phyloP scores from a whole-genome alignment of 345 rosid species.

The Syzygium grande region DNA sequence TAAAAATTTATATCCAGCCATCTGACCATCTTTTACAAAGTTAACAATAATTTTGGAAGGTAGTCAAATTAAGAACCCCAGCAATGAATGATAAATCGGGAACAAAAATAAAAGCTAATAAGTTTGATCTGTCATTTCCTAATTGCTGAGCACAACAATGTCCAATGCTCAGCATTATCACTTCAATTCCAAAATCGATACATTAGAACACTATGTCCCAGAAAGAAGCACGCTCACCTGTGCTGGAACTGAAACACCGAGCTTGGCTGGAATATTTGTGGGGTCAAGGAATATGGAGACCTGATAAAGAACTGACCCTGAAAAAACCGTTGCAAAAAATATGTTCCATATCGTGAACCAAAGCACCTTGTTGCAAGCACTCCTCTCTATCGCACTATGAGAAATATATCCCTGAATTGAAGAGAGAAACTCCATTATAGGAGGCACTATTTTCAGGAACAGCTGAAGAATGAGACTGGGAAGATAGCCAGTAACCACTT shows the following conservation, averaged over 20 bases:
- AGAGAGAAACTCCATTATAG: constrained; percentile 87
- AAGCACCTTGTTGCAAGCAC: constrained; percentile 89
- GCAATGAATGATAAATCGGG: not conserved
- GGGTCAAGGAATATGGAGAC: constrained; percentile 65
- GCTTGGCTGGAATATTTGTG: constrained; percentile 57
- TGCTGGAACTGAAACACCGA: constrained; percentile 85
- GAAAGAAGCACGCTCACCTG: constrained; percentile 43
- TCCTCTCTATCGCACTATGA: constrained; percentile 73
- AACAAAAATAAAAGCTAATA: not conserved
- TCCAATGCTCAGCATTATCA: not conserved
- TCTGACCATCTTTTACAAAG: not conserved
- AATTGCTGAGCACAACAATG: not conserved
- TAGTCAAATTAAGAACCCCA: not conserved
- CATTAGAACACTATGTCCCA: not conserved
- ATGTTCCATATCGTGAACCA: constrained; percentile 97
- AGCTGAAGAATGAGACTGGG: constrained; percentile 86
- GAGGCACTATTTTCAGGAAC: constrained; percentile 78
- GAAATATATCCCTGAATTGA: constrained; percentile 88
- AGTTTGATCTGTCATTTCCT: not conserved
- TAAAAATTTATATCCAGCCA: not conserved
- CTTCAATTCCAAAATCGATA: not conserved
- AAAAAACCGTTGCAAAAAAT: constrained; percentile 88
- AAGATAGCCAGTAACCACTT: constrained; percentile 84
- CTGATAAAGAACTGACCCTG: constrained; percentile 68
- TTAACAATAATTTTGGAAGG: not conserved